Evolutionary conservation across 2,329 filamentous ascomycete species (phyloP).

Genomic region (Diaporthe citri): DNA sequence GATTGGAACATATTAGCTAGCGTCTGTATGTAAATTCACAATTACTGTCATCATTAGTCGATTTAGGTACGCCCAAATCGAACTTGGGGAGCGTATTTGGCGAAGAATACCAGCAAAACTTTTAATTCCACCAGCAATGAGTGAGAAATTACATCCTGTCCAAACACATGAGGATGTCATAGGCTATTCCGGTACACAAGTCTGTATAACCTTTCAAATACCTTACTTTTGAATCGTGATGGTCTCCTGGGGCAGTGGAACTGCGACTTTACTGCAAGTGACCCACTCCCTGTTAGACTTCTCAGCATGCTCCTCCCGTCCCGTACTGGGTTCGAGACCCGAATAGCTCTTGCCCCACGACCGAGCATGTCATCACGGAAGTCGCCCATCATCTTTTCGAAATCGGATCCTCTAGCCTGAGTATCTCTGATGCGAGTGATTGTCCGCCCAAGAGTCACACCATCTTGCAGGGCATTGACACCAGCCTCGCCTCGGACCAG

Average conservation of each 20-base stretch:
- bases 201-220: too few species aligned
- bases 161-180: neutral
- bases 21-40: neutral
- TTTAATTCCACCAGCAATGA: neutral
- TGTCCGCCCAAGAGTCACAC: constrained; percentile 41
- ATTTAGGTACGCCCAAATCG: rapidly evolving
- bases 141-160: neutral
- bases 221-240: neutral
- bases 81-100: neutral
- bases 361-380: constrained; percentile 31
- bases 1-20: neutral
- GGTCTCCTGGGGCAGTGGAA: constrained; percentile 19
- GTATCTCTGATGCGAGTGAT: constrained; percentile 10
- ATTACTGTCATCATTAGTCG: neutral
- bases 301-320: constrained; percentile 10
- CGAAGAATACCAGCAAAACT: neutral
- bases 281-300: constrained; percentile 23
- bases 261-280: constrained; percentile 23
- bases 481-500: constrained; percentile 60
- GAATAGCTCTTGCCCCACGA: constrained; percentile 18
- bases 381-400: constrained; percentile 14
- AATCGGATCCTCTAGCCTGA: constrained; percentile 4
- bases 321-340: constrained; percentile 26
- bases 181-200: neutral
- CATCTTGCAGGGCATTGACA: constrained; percentile 60